Conservation (phyloP, 139 green algal genomes). For the Chlamydomonas urium region DNA sequence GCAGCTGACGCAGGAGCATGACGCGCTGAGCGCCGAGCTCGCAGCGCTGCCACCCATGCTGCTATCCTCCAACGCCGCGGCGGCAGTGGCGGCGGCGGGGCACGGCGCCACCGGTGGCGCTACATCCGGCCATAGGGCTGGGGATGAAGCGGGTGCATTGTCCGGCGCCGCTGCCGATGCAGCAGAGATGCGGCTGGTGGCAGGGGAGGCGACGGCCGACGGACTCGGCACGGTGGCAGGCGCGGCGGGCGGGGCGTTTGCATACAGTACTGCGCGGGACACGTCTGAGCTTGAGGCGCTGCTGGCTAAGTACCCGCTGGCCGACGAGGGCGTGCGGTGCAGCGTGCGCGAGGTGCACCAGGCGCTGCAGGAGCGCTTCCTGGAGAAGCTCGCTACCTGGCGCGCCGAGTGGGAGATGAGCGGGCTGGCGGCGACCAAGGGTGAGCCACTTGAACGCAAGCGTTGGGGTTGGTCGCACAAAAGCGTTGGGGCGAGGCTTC, state of each 20-base stretch:
- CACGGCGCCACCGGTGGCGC: not conserved
- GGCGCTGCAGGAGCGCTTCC: not conserved
- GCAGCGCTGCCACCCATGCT: not conserved
- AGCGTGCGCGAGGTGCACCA: constrained; percentile 6
- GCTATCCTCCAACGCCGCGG: not conserved
- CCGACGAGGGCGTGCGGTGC: not conserved
- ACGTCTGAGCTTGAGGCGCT: not conserved
- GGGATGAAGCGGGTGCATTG: too few species aligned
- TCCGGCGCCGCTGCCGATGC: not conserved
- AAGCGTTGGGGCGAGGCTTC: too few species aligned
- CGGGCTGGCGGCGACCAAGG: too few species aligned
- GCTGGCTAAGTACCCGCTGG: not conserved
- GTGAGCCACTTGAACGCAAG: too few species aligned
- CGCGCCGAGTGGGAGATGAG: not conserved
- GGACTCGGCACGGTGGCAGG: not conserved
- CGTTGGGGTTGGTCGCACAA: too few species aligned
- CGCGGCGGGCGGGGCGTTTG: too few species aligned
- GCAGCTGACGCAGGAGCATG: not conserved
- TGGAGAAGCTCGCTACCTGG: not conserved
- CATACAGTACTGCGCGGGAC: not conserved
- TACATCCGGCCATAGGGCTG: too few species aligned
- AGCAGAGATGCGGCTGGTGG: too few species aligned
- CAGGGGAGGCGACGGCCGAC: too few species aligned
- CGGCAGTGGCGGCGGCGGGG: too few species aligned
- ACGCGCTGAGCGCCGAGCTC: not conserved